Base-by-base conservation (phyloP, 768 basidiomycete species). In the Mycena vitilis region DNA sequence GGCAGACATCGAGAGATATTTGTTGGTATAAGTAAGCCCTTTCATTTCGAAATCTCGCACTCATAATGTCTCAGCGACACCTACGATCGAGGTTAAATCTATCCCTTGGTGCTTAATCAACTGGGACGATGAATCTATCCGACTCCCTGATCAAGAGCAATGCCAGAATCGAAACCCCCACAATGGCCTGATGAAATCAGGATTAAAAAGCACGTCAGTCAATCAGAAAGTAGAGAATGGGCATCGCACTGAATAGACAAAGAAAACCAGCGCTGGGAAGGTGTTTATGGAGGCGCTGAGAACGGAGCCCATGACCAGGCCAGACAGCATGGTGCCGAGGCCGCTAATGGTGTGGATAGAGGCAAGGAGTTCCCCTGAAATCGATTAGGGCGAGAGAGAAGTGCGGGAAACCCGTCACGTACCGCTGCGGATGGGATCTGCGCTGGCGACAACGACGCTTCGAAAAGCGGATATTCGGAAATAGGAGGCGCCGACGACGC, bases 381-480 rank as follows among this genome's bases (percentile, higher is more conserved):
- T 23, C n/a, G n/a, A 23, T 16, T n/a, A 37, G 16, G 20, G n/a
- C 11, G 22, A 40, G 25, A 36, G 15, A 49, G 16, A 49, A 22
- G 48, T n/a, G 18, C 2, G 22, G 45, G 34, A 18, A 30, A 20
- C 38, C 13, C n/a, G 13, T 40, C 38, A 47, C 59, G 20, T 52
- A 61, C 60, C 60, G 45, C 48, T 61, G 48, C 60, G 60, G 49
- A 61, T 1, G 36, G 60, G 48, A 52, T 61, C 60, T 8, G 37
- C 48, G 18, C 60, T 61, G 37, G 49, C 60, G 38, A 51, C 60
- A 38, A 52, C 60, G 37, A 61, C 60, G 23, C 60, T 61, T 1
- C 60, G 60, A 20, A 61, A 61, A 40, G 60, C 49, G 42, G 60
- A 61, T 51, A 61, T 2, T 9, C 60, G 60, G 22, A 61, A 52